Evolutionary conservation across 352 stramenopile species (phyloP).

Genomic region (Globisporangium okanoganense): DNA sequence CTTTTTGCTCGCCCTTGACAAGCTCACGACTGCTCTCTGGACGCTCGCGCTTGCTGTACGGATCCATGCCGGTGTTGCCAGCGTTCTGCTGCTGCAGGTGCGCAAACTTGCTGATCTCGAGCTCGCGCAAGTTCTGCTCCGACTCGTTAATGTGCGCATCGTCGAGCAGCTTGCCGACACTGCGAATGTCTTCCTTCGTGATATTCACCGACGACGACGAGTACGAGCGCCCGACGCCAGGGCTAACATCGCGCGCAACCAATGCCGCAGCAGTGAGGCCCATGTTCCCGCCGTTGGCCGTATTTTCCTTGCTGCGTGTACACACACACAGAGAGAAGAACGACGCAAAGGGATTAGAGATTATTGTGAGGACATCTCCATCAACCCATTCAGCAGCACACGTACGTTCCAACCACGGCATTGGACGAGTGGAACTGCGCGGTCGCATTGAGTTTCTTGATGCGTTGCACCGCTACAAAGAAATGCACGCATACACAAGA

Average conservation of each 20-base stretch:
- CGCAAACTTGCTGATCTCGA: slow-evolving; percentile 73
- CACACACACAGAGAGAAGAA: not conserved
- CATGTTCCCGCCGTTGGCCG: slow-evolving; percentile 19
- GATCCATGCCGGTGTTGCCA: slow-evolving; percentile 28
- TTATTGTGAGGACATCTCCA: no score
- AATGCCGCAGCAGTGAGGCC: slow-evolving; percentile 27
- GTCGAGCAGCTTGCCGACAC: slow-evolving; percentile 57
- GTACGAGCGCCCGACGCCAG: slow-evolving; percentile 32
- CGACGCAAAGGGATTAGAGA: not conserved
- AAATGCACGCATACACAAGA: slow-evolving; percentile 4
- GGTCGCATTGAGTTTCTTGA: slow-evolving; percentile 63
- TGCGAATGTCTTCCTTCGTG: slow-evolving; percentile 78
- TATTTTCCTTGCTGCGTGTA: slow-evolving; percentile 44
- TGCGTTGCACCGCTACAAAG: slow-evolving; percentile 45
- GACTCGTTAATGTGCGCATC: slow-evolving; percentile 81
- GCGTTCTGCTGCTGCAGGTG: slow-evolving; percentile 18
- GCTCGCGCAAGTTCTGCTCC: slow-evolving; percentile 68
- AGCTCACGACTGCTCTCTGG: slow-evolving; percentile 63
- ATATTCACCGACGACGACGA: slow-evolving; percentile 74
- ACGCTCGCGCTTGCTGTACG: slow-evolving; percentile 62
- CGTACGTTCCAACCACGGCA: slow-evolving; percentile 37
- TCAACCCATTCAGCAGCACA: not conserved
- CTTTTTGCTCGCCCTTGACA: slow-evolving; percentile 58
- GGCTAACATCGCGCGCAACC: slow-evolving; percentile 25
- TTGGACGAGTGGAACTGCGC: slow-evolving; percentile 78